Base-by-base conservation (phyloP, 208 protist species). In the Naegleria lovaniensis region DNA sequence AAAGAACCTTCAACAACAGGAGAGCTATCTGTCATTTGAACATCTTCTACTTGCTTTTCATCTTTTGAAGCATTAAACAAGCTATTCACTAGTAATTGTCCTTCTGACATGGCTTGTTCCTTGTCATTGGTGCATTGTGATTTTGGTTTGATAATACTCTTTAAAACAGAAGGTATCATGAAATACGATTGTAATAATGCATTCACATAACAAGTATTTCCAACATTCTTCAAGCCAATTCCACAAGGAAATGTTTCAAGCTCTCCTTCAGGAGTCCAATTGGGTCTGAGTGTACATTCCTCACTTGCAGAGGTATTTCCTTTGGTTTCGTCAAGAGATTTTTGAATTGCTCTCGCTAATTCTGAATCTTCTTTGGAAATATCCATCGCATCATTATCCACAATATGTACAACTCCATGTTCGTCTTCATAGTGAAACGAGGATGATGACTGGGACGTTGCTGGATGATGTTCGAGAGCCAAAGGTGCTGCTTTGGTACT, bases 171-270 rank as follows among this genome's bases (percentile, higher is more conserved):
- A 9, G 84, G 84, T 52, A 87, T 52, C 22, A 52, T 36, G 9
- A 87, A 87, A 38, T 87, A 87, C 13, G 84, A 41, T 87, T 87
- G 84, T 5, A 87, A 11, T 33, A 87, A 52, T 16, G 84, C 19
- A 52, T 87, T 87, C 5, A 87, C 84, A 52, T 87, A 87, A 36
- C 84, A 87, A 40, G 84, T 87, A 87, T 87, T 87, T 87, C 84
- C 84, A 87, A 87, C 29, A 39, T 87, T 87, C 40, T 87, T 48
- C 25, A 87, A 87, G 3, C 84, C 84, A 55, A 87, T 25, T 52
- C 67, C 67, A 36, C 29, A 13, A 36, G 67, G 67, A 36, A 79
- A 79, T 2, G 7, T 29, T 33, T 79, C 67, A 36, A 9, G 0
- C 19, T 79, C 29, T 79, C 29, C 67, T 33, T 79, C 25, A 9